Conservation (phyloP, 148 eudicot genomes). For the Fallopia convolvulus region DNA sequence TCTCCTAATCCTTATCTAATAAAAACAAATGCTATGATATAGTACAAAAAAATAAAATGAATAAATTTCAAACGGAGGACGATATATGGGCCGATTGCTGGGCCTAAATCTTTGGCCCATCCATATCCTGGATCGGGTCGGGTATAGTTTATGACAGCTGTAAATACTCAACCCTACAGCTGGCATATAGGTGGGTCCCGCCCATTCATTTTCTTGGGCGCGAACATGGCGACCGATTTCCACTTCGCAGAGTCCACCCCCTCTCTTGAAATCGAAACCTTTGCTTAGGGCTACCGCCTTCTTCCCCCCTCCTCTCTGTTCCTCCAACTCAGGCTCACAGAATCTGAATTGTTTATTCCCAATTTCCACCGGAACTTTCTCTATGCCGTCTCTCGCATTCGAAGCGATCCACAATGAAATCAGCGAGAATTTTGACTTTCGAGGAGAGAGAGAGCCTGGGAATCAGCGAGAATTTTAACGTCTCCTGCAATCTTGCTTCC, state of each 20-base stretch:
- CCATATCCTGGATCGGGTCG: too few species aligned
- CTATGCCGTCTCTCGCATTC: not conserved
- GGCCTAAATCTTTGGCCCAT: too few species aligned
- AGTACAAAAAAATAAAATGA: too few species aligned
- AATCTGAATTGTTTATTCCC: not conserved
- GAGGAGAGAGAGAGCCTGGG: not conserved
- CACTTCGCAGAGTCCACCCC: not conserved
- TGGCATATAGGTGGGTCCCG: not conserved
- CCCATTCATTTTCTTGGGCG: not conserved
- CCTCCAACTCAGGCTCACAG: not conserved
- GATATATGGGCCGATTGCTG: too few species aligned
- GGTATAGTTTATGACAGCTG: too few species aligned
- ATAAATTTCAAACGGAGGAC: too few species aligned
- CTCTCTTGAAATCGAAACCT: not conserved
- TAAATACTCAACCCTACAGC: not conserved
- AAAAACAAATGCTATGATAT: too few species aligned
- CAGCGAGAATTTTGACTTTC: slow-evolving; percentile 1
- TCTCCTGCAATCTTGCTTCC: slow-evolving; percentile 1
- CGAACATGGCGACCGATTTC: slow-evolving; percentile 6
- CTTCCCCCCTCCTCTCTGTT: not conserved
- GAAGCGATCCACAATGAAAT: not conserved
- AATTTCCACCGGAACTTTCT: not conserved
- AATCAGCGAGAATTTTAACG: not conserved
- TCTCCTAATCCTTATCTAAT: too few species aligned
- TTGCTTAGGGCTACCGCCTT: slow-evolving; percentile 8